Evolutionary conservation across 129 eudicot genomes (phyloP).

Genomic region (Erigeron canadensis): DNA sequence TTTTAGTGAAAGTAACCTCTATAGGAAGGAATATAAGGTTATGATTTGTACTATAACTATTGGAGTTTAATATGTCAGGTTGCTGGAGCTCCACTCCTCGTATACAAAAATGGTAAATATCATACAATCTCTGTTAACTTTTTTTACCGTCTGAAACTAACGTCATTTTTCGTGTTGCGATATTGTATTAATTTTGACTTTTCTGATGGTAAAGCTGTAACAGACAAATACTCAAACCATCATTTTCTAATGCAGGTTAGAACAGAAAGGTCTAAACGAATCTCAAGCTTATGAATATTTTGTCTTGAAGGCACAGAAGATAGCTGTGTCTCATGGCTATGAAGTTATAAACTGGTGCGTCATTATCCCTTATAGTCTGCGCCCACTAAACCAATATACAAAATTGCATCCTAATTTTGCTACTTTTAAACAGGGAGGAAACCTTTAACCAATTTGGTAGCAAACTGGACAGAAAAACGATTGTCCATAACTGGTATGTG

Average conservation of each 20-base stretch:
- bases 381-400: background rate
- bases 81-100: slow-evolving; percentile 81
- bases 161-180: background rate
- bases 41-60: slow-evolving; percentile 21
- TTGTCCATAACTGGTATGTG: slow-evolving; percentile 85
- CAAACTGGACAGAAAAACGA: slow-evolving; percentile 71
- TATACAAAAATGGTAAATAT: slow-evolving; percentile 64
- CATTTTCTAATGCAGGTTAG: slow-evolving; percentile 53
- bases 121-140: slow-evolving; percentile 9
- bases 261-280: slow-evolving; percentile 41
- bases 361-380: background rate
- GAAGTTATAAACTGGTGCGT: slow-evolving; percentile 86
- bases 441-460: slow-evolving; percentile 82
- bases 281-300: slow-evolving; percentile 77
- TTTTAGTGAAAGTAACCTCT: background rate
- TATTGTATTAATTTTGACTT: background rate
- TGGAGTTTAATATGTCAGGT: slow-evolving; percentile 48
- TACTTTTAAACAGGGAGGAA: slow-evolving; percentile 69
- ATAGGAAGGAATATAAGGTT: slow-evolving; percentile 8
- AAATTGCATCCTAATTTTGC: slow-evolving; percentile 12
- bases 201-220: slow-evolving; percentile 11
- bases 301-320: slow-evolving; percentile 81
- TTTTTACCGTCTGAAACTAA: slow-evolving; percentile 7
- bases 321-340: slow-evolving; percentile 90
- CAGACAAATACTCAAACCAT: background rate